Evolutionary conservation across 2,329 filamentous ascomycete genomes (phyloP).

Genomic region (Leptosphaerulina australis): DNA sequence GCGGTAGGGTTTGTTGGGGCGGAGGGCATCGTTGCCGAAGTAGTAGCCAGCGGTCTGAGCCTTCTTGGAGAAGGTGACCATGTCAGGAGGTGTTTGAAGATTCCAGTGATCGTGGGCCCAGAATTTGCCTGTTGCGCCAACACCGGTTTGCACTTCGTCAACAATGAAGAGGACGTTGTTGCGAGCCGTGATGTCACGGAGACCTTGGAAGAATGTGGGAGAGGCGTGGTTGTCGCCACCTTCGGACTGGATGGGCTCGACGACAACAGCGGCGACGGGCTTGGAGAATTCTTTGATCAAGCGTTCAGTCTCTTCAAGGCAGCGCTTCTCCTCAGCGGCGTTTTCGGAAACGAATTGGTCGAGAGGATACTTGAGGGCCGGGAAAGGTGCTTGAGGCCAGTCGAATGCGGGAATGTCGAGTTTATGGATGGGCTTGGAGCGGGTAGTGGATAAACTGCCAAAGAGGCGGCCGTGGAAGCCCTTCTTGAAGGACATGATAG

Average conservation of each 20-base stretch:
- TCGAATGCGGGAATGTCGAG: conserved; percentile 93
- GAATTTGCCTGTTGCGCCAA: conserved; percentile 91
- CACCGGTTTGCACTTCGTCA: conserved; percentile 92
- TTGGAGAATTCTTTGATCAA: conserved; percentile 79
- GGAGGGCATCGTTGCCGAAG: conserved; percentile 77
- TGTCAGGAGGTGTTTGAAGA: conserved; percentile 78
- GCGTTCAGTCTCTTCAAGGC: conserved; percentile 81
- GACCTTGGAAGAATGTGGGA: conserved; percentile 81
- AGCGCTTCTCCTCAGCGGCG: conserved; percentile 77
- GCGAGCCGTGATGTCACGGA: conserved; percentile 78
- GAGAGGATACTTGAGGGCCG: conserved; percentile 82
- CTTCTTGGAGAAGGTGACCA: conserved; percentile 96
- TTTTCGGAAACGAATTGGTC: conserved; percentile 81
- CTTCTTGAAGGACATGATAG: conserved; percentile 86
- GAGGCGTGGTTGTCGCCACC: conserved; percentile 94
- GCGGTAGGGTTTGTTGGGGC: conserved; percentile 90
- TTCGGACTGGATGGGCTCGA: conserved; percentile 93
- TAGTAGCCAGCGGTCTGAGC: conserved; percentile 94
- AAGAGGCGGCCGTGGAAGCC: conserved; percentile 92
- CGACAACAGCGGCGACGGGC: conserved; percentile 79
- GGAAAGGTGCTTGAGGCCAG: conserved; percentile 92
- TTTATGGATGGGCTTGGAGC: conserved; percentile 94
- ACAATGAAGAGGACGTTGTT: conserved; percentile 85
- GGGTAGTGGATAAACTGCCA: conserved; percentile 83
- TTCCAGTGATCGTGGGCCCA: conserved; percentile 98